phyloP scores from a whole-genome alignment of 192 early-diverging fungal species.

The Coemansia sp. region DNA sequence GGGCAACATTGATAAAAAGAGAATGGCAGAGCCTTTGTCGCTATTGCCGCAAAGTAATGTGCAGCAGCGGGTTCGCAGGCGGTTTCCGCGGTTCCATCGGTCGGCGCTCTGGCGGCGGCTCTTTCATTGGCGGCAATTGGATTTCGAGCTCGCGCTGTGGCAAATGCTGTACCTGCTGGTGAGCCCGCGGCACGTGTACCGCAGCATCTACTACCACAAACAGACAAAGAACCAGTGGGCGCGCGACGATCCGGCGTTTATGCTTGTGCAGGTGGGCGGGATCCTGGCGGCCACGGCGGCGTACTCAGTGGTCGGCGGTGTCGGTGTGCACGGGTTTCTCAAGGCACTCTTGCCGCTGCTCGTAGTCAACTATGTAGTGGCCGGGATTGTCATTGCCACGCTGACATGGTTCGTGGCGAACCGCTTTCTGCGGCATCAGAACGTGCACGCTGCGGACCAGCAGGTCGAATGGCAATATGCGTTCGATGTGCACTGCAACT shows the following conservation, averaged over 20 bases:
- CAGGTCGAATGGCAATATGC: conserved; percentile 94
- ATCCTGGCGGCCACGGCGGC: conserved; percentile 40
- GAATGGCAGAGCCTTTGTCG: conserved; percentile 33
- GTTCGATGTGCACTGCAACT: conserved; percentile 97
- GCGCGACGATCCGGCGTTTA: conserved; percentile 93
- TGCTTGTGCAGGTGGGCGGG: conserved; percentile 68
- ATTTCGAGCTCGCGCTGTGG: conserved; percentile 50
- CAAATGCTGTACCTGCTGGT: conserved; percentile 51
- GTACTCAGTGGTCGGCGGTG: conserved; percentile 41
- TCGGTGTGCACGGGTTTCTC: conserved; percentile 25
- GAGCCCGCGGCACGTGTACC: conserved; percentile 59
- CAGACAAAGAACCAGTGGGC: conserved; percentile 99
- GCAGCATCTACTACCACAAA: conserved; percentile 96
- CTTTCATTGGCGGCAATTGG: conserved; percentile 44
- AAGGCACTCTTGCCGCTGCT: conserved; percentile 41
- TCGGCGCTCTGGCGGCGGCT: conserved; percentile 45
- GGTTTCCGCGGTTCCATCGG: conserved; percentile 40
- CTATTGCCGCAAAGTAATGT: conserved; percentile 20
- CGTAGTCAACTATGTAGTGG: conserved; percentile 28
- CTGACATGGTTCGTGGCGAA: conserved; percentile 64
- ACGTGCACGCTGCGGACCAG: conserved; percentile 78
- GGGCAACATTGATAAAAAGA: too few relatives aligned
- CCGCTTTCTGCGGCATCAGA: conserved; percentile 73
- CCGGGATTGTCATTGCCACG: conserved; percentile 24
- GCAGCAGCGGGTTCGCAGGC: conserved; percentile 22